Base-by-base conservation (phyloP, 176 grass and related monocot genomes). In the Canna indica region DNA sequence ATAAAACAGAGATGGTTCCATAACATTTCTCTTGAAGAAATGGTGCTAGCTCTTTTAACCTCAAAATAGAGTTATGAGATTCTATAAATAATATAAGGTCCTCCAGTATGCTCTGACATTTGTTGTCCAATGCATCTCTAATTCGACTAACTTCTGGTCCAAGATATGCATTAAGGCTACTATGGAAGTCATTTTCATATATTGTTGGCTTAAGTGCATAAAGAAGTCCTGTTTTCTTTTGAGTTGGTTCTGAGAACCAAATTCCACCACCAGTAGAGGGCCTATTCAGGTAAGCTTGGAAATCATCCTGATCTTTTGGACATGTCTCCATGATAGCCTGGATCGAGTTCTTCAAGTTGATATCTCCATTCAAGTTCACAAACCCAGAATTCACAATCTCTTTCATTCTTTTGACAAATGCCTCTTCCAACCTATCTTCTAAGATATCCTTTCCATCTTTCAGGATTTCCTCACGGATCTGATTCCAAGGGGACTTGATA, bases 21-120 rank as follows among this genome's bases (percentile, higher is more conserved):
- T 90, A 88, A 83, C 90, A 99, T 79, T 93, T 93, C 78, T 99
- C 84, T 69, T 99, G 94, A 74, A 93, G 50, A 50, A 78, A 99
- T 73, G 94, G 94, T 60, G 90, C 94, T 79, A 99, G 74, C 54
- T 90, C 90, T 73, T 86, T 93, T 38, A 99, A 77, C 76, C 94
- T 93, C 2, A 73, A 56, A 66, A 71, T 77, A 70, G 94, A 93
- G 87, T 93, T 99, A 62, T 88, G 85, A 44, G 95, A 99, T 76
- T 94, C 95, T 59, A 99, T 85, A 80, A 93, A 99, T 60, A 82
- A 80, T 64, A 99, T 78, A 46, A 93, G 76, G 75, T 99, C 94
- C 59, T 99, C 94, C 46, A 99, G 81, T 82, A 93, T 99, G 71
- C 50, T 79, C 70, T 84, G 84, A 75, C 94, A 99, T 90, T 99